Percentiles rank a stretch among this genome's conserved stretches.
Evolutionary conservation across 148 eudicot species (phyloP).

Genomic region (Camellia lanceoleosa): DNA sequence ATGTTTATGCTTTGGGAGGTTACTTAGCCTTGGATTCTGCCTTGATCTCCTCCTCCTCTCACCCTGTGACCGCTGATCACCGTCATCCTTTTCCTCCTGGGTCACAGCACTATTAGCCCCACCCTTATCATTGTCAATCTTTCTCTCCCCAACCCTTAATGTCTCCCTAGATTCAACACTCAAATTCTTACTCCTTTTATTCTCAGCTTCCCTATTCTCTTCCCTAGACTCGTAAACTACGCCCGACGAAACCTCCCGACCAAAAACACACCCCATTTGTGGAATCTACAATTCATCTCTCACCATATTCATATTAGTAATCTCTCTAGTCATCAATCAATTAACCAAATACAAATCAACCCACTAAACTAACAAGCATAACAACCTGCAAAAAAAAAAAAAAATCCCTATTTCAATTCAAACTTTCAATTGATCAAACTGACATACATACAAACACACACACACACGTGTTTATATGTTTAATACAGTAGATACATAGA

Average conservation of each 20-base stretch:
- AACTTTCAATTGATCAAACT: background rate
- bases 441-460: background rate
- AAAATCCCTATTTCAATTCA: background rate
- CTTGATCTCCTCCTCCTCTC: conserved; percentile 69
- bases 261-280: conserved; percentile 55
- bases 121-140: conserved; percentile 25
- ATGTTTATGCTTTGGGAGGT: conserved; percentile 54
- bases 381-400: background rate
- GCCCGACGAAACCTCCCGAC: conserved; percentile 32
- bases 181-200: background rate
- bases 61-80: conserved; percentile 39
- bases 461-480: background rate
- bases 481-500: background rate
- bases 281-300: conserved; percentile 40
- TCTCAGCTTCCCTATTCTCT: conserved; percentile 24
- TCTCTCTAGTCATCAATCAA: conserved; percentile 18
- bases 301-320: conserved; percentile 30
- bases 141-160: background rate
- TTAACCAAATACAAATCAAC: conserved; percentile 8
- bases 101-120: conserved; percentile 38
- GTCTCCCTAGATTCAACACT: background rate
- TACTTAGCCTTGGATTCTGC: conserved; percentile 68
- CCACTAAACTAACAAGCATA: background rate
- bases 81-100: conserved; percentile 42
- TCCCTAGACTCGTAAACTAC: conserved; percentile 21